phyloP scores from a whole-genome alignment of 495 filamentous ascomycete species.

The Aspergillus sclerotioniger region DNA sequence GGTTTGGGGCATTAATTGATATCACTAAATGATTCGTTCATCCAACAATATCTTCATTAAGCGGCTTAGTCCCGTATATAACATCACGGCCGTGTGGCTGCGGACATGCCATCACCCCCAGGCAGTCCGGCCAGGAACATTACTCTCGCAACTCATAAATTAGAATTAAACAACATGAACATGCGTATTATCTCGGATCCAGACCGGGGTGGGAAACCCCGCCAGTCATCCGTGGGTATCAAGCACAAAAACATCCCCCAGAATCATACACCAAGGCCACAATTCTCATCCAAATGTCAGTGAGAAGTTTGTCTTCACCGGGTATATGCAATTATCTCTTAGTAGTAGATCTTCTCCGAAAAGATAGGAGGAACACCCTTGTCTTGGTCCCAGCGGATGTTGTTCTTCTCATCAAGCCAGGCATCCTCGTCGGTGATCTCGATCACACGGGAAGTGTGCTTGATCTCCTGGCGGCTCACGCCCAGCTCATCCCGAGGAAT shows the following conservation, averaged over 20 bases:
- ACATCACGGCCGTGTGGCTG: neutral
- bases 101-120: neutral
- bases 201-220: neutral
- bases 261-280: neutral
- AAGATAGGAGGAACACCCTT: slow-evolving; percentile 74
- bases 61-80: neutral
- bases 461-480: slow-evolving; percentile 73
- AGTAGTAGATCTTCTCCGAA: slow-evolving; percentile 59
- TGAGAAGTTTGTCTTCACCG: neutral
- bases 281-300: neutral
- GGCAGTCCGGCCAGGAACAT: neutral
- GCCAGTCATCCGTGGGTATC: neutral
- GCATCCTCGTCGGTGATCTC: slow-evolving; percentile 83
- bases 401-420: slow-evolving; percentile 74
- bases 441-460: slow-evolving; percentile 67
- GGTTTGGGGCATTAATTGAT: too few species aligned
- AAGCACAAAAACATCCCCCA: neutral
- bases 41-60: neutral
- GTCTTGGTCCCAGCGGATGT: slow-evolving; percentile 72
- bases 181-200: neutral
- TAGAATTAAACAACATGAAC: neutral
- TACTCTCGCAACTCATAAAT: neutral
- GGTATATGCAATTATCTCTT: neutral
- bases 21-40: too few species aligned
- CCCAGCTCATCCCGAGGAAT: slow-evolving; percentile 76